Evolutionary conservation across 768 basidiomycete species (phyloP).

Genomic region (Tylopilus vinaceipallidus): DNA sequence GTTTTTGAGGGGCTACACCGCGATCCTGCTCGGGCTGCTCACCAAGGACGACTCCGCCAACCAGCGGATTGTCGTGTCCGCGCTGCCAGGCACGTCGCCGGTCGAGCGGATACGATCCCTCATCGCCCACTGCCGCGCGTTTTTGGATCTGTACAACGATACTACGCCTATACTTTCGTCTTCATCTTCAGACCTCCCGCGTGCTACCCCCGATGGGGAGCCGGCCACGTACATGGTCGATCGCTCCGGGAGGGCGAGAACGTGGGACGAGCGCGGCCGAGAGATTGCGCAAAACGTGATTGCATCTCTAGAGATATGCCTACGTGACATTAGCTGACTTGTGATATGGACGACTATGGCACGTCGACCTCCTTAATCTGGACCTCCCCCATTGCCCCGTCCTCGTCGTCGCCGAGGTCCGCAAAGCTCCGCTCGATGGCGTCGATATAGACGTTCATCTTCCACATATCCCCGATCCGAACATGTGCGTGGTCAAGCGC

Average conservation of each 20-base stretch:
- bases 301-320: conserved; percentile 43
- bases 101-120: conserved; percentile 33
- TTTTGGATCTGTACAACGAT: conserved; percentile 41
- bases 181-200: conserved; percentile 5
- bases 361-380: conserved; percentile 18
- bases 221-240: too few species aligned
- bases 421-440: conserved; percentile 63
- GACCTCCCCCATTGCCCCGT: neutral
- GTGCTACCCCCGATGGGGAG: conserved; percentile 8
- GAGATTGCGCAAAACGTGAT: conserved; percentile 50
- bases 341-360: conserved; percentile 6
- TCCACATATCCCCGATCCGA: conserved; percentile 80
- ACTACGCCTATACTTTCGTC: conserved; percentile 28
- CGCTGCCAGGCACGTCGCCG: conserved; percentile 34
- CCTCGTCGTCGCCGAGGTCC: conserved; percentile 45
- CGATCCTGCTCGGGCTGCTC: conserved; percentile 66
- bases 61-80: conserved; percentile 32
- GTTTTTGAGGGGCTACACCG: conserved; percentile 70
- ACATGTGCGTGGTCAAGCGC: conserved; percentile 82
- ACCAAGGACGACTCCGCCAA: conserved; percentile 35
- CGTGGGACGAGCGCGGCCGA: conserved; percentile 37
- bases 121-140: conserved; percentile 38
- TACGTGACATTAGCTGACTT: conserved; percentile 5
- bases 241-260: too few species aligned
- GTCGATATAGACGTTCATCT: conserved; percentile 71